phyloP scores from a whole-genome alignment of 164 flowering plant genomes.

The Magnolia sinica region DNA sequence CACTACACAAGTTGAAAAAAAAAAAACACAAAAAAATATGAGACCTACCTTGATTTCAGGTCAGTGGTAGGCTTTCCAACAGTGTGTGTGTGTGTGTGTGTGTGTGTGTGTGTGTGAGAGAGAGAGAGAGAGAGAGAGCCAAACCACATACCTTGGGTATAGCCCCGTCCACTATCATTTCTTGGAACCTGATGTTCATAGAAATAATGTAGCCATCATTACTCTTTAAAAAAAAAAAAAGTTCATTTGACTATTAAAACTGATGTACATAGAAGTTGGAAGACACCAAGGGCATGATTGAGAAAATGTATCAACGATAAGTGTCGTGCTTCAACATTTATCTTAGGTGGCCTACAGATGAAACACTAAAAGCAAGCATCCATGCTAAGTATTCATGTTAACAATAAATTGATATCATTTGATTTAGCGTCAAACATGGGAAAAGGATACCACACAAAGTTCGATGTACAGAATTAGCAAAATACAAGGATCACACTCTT shows the following conservation, averaged over 20 bases:
- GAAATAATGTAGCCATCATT: not conserved
- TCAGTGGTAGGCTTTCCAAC: not conserved
- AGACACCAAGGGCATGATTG: not conserved
- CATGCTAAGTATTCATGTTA: no score
- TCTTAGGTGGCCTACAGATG: not conserved
- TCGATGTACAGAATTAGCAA: no score
- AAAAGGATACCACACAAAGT: no score
- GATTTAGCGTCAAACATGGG: no score
- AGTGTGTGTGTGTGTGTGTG: no score
- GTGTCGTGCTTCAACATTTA: not conserved
- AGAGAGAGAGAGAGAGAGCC: not conserved
- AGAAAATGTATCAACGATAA: not conserved
- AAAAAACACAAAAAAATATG: not conserved
- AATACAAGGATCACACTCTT: no score
- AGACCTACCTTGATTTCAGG: not conserved
- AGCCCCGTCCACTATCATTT: conserved; percentile 22
- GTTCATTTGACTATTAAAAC: not conserved
- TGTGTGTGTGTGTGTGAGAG: not conserved
- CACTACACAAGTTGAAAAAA: conserved; percentile 27
- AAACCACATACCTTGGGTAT: conserved; percentile 36
- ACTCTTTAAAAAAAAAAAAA: no score
- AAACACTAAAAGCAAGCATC: not conserved
- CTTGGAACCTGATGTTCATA: conserved; percentile 32
- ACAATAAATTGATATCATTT: no score
- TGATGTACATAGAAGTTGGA: not conserved